A percentile compares a stretch with the other conserved stretches of the same genome.
These are phyloP conservation scores for Asterella californica DNA, from an alignment of 225 moss, liverwort and hornwort genomes.

Conservation along the genomic window DNA sequence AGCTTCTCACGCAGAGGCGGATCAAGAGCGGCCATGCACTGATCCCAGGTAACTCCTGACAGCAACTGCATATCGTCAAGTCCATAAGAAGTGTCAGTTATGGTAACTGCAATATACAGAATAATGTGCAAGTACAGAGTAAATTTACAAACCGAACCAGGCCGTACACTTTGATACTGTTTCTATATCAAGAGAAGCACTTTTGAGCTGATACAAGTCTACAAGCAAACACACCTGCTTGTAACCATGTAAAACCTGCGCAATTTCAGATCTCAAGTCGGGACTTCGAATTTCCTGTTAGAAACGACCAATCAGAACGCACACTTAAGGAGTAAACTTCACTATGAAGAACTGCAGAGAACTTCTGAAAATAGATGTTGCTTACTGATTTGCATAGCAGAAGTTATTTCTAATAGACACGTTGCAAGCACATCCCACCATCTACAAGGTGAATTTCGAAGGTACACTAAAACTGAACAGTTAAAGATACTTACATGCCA, in stretches of 20 bases:
- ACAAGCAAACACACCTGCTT: conserved; percentile 55
- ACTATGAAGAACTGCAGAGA: neutral
- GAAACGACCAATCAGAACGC: neutral
- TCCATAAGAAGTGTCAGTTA: neutral
- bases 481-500: conserved; percentile 83
- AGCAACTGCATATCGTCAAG: conserved; percentile 55
- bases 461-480: neutral
- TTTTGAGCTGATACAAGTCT: too few relatives aligned
- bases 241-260: conserved; percentile 86
- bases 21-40: conserved; percentile 82
- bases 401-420: too few relatives aligned
- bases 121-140: neutral
- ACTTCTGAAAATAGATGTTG: too few relatives aligned
- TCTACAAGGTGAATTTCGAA: neutral
- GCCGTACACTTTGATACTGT: too few relatives aligned
- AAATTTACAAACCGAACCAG: neutral
- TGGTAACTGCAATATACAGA: neutral
- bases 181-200: too few relatives aligned
- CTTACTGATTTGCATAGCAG: too few relatives aligned
- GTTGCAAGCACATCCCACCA: neutral
- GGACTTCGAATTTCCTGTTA: conserved; percentile 85
- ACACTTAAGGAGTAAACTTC: neutral
- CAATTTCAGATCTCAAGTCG: conserved; percentile 87
- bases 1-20: conserved; percentile 79
- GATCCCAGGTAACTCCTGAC: conserved; percentile 83